Base-by-base conservation (phyloP, 1,284 basidiomycete genomes). In the Marasmius tenuissimus region DNA sequence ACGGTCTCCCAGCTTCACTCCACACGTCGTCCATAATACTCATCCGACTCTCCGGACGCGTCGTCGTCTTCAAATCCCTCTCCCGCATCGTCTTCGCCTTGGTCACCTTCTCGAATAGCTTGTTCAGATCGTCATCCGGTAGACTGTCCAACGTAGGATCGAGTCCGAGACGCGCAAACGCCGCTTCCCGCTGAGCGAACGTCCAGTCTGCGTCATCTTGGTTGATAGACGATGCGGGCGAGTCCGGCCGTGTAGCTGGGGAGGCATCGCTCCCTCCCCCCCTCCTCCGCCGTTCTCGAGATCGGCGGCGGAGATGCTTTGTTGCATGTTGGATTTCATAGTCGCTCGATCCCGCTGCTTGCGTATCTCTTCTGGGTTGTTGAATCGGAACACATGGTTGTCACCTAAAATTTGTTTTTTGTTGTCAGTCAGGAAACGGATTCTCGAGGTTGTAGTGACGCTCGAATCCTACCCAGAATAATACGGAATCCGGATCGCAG, bases 381-480 rank as follows among this genome's bases (percentile, higher is more conserved):
- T 98, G 79, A 98, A 98, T 16, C 97, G 88, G 76, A 99, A 99
- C 60, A 98, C 96, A 76, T 99, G 97, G 66, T 96, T 91, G 69
- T 98, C 96, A 59, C 97, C 96, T 93, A n/a, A n/a, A n/a, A 65
- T 42, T 52, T 54, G 55, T 48, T 57, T 45, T 22, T 33, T 14
- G 60, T 48, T 35, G 42, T 12, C 20, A 27, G 27, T 27, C 27
- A 27, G 16, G 63, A 59, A 34, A 62, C 60, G 66, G 45, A 53
- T 40, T 48, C 62, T 53, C 61, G 60, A 56, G 61, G 55, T 35
- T 60, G 48, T 22, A 47, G 35, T 22, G 38, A 38, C 53, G 61
- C 22, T 18, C 62, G 2, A 37, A 61, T n/a, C 75, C 81, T 71
- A 92, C 91, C 91, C 57, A 99, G 83, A 73, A 99, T 98, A 69